phyloP scores from a whole-genome alignment of 192 early-diverging fungal genomes.

The Mortierella claussenii region DNA sequence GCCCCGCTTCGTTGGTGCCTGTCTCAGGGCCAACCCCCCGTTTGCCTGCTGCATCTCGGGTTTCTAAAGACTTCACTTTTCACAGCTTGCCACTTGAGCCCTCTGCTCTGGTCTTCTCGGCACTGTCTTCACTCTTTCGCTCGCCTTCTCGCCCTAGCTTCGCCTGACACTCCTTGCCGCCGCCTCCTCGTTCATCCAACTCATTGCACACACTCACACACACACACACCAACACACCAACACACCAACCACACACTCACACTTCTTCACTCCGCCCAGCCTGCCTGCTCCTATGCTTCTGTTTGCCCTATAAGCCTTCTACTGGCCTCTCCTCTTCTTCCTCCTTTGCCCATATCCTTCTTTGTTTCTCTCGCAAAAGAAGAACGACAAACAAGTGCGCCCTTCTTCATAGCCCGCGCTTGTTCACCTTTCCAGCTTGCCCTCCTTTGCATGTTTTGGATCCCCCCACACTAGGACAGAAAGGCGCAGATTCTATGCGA shows the following conservation, averaged over 20 bases:
- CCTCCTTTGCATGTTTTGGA: too few species aligned
- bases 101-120: conserved; percentile 31
- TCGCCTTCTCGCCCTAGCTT: background rate
- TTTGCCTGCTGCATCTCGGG: conserved; percentile 42
- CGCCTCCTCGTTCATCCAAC: background rate
- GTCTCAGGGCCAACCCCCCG: conserved; percentile 52
- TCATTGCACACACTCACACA: background rate
- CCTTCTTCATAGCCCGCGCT: background rate
- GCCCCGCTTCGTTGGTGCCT: conserved; percentile 40
- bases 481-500: too few species aligned
- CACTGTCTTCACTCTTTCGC: conserved; percentile 5
- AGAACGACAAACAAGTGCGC: too few species aligned
- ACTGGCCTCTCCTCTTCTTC: conserved; percentile 5
- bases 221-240: background rate
- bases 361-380: too few species aligned
- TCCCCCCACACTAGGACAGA: too few species aligned
- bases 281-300: too few species aligned
- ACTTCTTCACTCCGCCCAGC: too few species aligned
- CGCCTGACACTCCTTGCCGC: background rate
- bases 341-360: background rate
- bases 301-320: conserved; percentile 31
- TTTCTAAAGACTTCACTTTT: conserved; percentile 8
- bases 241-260: too few species aligned
- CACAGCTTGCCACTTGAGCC: conserved; percentile 36
- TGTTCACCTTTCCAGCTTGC: too few species aligned